phyloP scores from a whole-genome alignment of 2,329 filamentous ascomycete genomes.

The Xylariaceae sp. region DNA sequence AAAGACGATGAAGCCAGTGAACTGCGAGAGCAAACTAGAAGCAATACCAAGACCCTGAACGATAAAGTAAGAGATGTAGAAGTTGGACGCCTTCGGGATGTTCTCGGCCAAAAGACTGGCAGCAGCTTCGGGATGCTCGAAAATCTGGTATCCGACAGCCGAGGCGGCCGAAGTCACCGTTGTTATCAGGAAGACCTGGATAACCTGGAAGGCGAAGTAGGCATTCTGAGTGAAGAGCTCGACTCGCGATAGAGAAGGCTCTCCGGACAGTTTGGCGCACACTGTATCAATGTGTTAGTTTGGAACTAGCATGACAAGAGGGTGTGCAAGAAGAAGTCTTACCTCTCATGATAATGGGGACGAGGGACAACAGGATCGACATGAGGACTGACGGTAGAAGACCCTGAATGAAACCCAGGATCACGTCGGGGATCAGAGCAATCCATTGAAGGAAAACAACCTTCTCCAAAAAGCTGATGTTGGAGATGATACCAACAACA shows the following conservation, averaged over 20 bases:
- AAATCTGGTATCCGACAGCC: constrained; percentile 58
- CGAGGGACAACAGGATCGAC: constrained; percentile 76
- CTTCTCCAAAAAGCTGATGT: constrained; percentile 64
- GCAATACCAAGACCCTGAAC: constrained; percentile 83
- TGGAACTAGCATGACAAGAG: neutral
- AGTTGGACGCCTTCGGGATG: constrained; percentile 81
- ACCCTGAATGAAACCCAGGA: constrained; percentile 79
- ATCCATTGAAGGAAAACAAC: constrained; percentile 69
- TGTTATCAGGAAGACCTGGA: constrained; percentile 86
- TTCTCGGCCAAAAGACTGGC: constrained; percentile 64
- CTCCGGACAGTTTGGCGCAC: constrained; percentile 74
- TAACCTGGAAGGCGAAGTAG: constrained; percentile 85
- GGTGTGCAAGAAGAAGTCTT: constrained; percentile 32
- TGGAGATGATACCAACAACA: constrained; percentile 79
- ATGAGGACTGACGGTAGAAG: constrained; percentile 75
- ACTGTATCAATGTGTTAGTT: constrained; percentile 39
- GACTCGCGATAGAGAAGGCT: constrained; percentile 70
- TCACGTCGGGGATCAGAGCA: constrained; percentile 58
- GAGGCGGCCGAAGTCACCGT: constrained; percentile 79
- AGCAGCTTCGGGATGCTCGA: constrained; percentile 55
- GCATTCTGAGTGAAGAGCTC: constrained; percentile 87
- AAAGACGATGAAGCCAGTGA: constrained; percentile 65
- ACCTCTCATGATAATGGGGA: constrained; percentile 77
- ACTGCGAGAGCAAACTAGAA: constrained; percentile 66
- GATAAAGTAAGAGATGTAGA: constrained; percentile 93